Percentiles rank a stretch among this genome's conserved stretches.
Conservation (phyloP, 306 rosid genomes). For the Quercus dentata region DNA sequence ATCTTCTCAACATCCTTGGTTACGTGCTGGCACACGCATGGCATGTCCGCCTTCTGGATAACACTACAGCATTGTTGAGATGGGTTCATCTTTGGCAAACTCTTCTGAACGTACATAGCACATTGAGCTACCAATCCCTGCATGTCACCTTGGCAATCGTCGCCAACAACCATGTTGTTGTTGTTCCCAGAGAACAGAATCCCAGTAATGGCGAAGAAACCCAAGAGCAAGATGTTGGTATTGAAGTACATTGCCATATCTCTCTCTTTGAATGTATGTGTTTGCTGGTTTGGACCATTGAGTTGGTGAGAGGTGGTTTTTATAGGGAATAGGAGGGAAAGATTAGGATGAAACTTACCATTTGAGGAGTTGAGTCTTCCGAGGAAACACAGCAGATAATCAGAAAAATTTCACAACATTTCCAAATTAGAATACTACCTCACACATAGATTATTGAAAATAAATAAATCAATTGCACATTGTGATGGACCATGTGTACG, state of each 20-base stretch:
- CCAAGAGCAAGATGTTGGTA: slow-evolving; percentile 3
- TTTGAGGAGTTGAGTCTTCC: too few species aligned
- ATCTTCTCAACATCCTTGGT: slow-evolving; percentile 6
- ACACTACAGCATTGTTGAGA: slow-evolving; percentile 21
- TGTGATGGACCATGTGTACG: too few species aligned
- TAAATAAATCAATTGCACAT: too few species aligned
- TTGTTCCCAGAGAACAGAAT: not conserved
- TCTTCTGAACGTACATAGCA: slow-evolving; percentile 3
- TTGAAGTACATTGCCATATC: slow-evolving; percentile 12
- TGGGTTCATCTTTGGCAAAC: not conserved
- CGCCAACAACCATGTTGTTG: slow-evolving; percentile 11
- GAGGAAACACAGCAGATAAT: too few species aligned
- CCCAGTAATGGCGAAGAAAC: not conserved
- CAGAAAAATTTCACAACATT: too few species aligned
- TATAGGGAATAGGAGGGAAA: not conserved
- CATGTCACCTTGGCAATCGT: slow-evolving; percentile 20
- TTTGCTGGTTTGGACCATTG: not conserved
- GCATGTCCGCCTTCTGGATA: not conserved
- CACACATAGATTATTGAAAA: too few species aligned
- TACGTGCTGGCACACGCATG: slow-evolving; percentile 17
- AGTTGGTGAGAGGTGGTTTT: not conserved
- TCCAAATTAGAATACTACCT: too few species aligned
- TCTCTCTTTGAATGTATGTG: not conserved
- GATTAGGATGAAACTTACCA: not conserved
- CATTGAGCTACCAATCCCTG: slow-evolving; percentile 14